phyloP scores from a whole-genome alignment of 176 grass and related monocot species.

The Oryza punctata region DNA sequence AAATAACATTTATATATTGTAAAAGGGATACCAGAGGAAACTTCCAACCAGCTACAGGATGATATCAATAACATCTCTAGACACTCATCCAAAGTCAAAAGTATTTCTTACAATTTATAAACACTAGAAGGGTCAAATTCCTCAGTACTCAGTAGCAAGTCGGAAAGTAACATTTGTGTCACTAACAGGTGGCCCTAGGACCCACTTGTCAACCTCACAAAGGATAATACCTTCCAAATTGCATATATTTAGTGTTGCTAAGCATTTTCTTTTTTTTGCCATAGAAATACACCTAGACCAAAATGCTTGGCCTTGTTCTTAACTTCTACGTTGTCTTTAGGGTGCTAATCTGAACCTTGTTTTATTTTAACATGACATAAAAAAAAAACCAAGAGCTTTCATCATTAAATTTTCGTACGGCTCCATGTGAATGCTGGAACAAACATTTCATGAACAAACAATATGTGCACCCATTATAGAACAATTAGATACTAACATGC shows the following conservation, averaged over 20 bases:
- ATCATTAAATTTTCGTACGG: background rate
- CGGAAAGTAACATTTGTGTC: background rate
- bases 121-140: background rate
- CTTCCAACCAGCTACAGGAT: background rate
- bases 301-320: background rate
- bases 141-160: background rate
- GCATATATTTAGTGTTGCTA: background rate
- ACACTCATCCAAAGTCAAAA: background rate
- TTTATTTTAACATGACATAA: background rate
- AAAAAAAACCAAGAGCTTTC: background rate
- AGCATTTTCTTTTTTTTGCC: background rate
- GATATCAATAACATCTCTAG: constrained; percentile 8
- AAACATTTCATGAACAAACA: background rate
- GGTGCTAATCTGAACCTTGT: background rate
- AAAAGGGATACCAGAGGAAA: background rate
- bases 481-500: background rate
- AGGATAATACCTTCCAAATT: background rate
- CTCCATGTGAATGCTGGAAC: background rate
- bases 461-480: background rate
- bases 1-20: constrained; percentile 23
- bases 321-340: background rate
- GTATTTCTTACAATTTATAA: background rate
- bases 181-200: background rate
- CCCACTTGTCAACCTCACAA: constrained; percentile 2
- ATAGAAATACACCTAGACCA: background rate